Evolutionary conservation across 2,329 filamentous ascomycete species (phyloP), one percentile per base, ranked within the genome.

Genomic region (Camptophora hylomeconis): DNA sequence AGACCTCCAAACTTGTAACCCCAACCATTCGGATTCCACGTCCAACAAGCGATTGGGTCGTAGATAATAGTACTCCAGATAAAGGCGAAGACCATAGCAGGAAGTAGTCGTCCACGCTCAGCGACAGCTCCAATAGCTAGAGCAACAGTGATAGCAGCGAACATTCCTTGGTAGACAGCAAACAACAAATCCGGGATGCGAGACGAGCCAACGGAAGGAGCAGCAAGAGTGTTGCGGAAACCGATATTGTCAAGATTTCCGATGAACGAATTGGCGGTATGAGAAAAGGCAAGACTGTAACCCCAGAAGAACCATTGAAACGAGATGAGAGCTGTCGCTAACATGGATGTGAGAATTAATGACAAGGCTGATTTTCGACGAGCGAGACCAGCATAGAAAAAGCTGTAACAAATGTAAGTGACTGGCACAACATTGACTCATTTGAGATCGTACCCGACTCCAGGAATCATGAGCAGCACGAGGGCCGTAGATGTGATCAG

Each of bases 301-400:
- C 83, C 83, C 83, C 83, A 92, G 63, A 92, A 87, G 63, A 92
- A 92, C 83, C 84, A 93, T 51, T 92, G 82, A 58, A 92, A 92
- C 27, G 74, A 76, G 36, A 84, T 72, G 40, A 92, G 72, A 7
- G 72, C 80, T 3, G 78, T 71, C 10, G 80, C 76, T 61, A 92
- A 77, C 60, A 92, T 70, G 9, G 80, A 80, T 3, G 92, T 67
- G 68, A 81, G 86, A 53, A 92, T 78, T 37, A 93, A 67, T 11
- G 82, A 81, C 31, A 93, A 65, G 3, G 84, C 84, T 0, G 82
- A 92, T 62, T 92, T 93, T 53, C 84, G 74, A 32, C 83, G 75
- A 10, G 84, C 82, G 10, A 92, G 75, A 40, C 83, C 84, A 23
- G 80, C 87, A 64, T 93, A 93, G 68, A 92, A 92, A 67, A 92